phyloP scores from a whole-genome alignment of 345 rosid species.

The Camelina laxa region DNA sequence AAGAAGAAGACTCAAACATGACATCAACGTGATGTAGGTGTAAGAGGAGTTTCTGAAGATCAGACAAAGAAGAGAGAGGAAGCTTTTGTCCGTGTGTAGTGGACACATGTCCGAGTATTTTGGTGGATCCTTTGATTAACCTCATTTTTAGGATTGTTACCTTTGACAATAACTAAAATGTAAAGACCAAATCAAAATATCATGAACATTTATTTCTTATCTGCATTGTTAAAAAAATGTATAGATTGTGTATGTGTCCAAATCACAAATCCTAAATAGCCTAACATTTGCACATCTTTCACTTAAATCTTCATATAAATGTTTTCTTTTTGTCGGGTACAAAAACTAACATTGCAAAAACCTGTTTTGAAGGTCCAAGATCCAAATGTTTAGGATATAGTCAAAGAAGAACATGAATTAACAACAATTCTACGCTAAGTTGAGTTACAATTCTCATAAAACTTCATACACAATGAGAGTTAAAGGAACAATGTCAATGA shows the following conservation, averaged over 20 bases:
- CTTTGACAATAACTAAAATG: slow-evolving; percentile 32
- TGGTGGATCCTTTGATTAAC: slow-evolving; percentile 42
- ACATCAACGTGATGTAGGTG: slow-evolving; percentile 32
- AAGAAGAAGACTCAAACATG: slow-evolving; percentile 28
- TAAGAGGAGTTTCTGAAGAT: slow-evolving; percentile 16
- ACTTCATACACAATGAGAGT: not conserved
- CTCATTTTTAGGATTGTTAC: slow-evolving; percentile 35
- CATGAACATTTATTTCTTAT: no score
- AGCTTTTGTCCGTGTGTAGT: slow-evolving; percentile 34
- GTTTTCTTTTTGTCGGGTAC: not conserved
- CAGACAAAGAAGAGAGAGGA: slow-evolving; percentile 38
- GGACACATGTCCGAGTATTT: slow-evolving; percentile 39
- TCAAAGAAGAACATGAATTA: not conserved
- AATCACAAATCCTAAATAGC: not conserved
- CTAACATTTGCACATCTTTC: not conserved
- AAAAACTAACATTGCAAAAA: not conserved
- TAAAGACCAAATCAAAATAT: not conserved
- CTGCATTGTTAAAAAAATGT: no score
- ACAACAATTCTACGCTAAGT: no score
- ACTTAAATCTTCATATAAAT: no score
- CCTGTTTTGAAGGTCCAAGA: not conserved
- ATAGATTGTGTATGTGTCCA: no score
- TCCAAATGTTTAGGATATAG: not conserved
- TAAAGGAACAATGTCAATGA: not conserved
- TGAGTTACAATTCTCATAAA: no score